These are phyloP conservation scores for Elongisporangium anandrum DNA, from an alignment of 352 stramenopile species.

Conservation along the genomic window DNA sequence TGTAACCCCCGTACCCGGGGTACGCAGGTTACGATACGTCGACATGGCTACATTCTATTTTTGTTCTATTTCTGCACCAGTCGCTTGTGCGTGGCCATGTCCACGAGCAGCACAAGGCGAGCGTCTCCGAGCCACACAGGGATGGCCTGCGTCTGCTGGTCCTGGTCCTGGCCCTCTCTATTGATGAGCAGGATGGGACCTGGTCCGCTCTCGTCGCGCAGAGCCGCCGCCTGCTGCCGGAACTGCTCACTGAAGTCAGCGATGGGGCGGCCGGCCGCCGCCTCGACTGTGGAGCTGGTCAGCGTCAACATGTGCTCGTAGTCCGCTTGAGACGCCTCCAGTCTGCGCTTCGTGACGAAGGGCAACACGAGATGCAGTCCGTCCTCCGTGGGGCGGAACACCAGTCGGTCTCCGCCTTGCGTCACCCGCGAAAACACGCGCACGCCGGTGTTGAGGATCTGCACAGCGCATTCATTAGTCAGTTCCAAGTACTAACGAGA, in stretches of 20 bases:
- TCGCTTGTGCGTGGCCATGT: neutral
- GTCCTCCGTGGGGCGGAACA: slow-evolving; percentile 82
- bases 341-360: slow-evolving; percentile 77
- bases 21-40: neutral
- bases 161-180: neutral
- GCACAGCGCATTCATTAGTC: neutral
- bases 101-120: neutral
- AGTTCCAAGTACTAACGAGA: neutral
- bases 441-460: slow-evolving; percentile 87
- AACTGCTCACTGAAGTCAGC: slow-evolving; percentile 29
- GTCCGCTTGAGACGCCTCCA: slow-evolving; percentile 21
- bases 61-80: neutral
- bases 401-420: slow-evolving; percentile 22
- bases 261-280: slow-evolving; percentile 9
- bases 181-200: slow-evolving; percentile 43
- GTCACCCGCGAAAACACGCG: slow-evolving; percentile 80
- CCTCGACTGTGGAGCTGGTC: neutral
- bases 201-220: slow-evolving; percentile 30
- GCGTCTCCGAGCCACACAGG: slow-evolving; percentile 51
- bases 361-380: slow-evolving; percentile 66
- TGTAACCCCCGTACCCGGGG: neutral
- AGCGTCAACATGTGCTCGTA: slow-evolving; percentile 6
- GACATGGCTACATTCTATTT: neutral
- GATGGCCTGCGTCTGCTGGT: slow-evolving; percentile 20
- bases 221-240: slow-evolving; percentile 17